A percentile compares a stretch with the other conserved stretches of the same genome.
These are phyloP conservation scores for Helicocarpus griseus DNA, from an alignment of 2,329 filamentous ascomycete genomes.

Conservation along the genomic window DNA sequence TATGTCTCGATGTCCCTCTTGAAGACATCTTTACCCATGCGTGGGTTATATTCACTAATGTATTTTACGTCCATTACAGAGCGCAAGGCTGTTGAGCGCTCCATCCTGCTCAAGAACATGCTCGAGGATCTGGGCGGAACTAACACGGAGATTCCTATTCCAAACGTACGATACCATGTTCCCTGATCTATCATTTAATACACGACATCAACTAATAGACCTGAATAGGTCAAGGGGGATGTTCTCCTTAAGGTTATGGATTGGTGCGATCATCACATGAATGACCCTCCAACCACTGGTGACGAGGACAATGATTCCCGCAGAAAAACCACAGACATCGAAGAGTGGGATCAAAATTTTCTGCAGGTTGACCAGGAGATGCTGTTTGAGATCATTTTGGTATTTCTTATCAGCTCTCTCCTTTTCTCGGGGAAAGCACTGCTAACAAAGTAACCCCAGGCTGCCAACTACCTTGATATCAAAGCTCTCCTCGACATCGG, in stretches of 20 bases:
- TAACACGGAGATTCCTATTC: conserved; percentile 59
- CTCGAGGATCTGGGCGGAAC: conserved; percentile 77
- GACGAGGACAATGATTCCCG: conserved; percentile 90
- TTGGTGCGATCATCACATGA: conserved; percentile 93
- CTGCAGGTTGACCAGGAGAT: conserved; percentile 99
- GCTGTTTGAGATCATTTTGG: conserved; percentile 98
- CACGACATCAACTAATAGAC: neutral
- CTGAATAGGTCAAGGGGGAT: conserved; percentile 68
- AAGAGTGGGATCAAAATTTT: conserved; percentile 99
- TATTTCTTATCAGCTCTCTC: conserved; percentile 39
- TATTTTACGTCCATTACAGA: conserved; percentile 40
- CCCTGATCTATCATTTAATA: neutral
- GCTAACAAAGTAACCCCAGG: conserved; percentile 41
- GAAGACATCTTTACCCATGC: no score
- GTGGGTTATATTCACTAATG: neutral
- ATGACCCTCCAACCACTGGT: conserved; percentile 68
- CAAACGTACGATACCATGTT: conserved; percentile 32
- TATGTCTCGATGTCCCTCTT: no score
- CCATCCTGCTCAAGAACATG: conserved; percentile 96
- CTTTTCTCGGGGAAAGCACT: no score
- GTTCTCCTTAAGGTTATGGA: conserved; percentile 95
- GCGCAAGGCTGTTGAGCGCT: conserved; percentile 77
- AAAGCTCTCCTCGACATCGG: conserved; percentile 95
- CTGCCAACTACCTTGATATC: conserved; percentile 97
- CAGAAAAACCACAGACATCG: conserved; percentile 98